Evolutionary conservation across 306 rosid species (phyloP).

Genomic region (Crotalaria pallida): DNA sequence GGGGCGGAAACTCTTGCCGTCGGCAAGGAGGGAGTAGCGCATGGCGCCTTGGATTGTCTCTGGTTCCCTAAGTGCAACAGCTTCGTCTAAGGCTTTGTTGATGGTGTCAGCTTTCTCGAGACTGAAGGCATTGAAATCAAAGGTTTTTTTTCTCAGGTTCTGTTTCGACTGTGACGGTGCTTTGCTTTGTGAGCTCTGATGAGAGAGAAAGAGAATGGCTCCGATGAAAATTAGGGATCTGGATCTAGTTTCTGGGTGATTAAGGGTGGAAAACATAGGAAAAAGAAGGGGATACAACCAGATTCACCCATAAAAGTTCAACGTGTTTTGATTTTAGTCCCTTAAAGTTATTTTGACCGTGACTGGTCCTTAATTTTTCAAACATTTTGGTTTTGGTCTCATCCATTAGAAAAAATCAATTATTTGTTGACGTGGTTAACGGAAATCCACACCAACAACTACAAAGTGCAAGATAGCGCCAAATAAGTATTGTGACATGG

Average conservation of each 20-base stretch:
- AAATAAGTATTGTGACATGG: too few relatives aligned
- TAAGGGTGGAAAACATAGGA: constrained; percentile 15
- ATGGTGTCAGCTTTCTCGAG: constrained; percentile 40
- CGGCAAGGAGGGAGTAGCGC: constrained; percentile 78
- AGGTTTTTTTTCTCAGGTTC: not conserved
- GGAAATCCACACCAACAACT: too few relatives aligned
- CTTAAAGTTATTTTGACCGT: too few relatives aligned
- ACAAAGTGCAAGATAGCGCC: too few relatives aligned
- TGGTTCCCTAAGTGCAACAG: constrained; percentile 48
- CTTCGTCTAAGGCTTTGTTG: constrained; percentile 52
- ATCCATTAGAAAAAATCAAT: too few relatives aligned
- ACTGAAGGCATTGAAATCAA: constrained; percentile 57
- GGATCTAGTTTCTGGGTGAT: constrained; percentile 26
- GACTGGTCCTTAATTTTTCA: too few relatives aligned
- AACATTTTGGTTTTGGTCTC: too few relatives aligned
- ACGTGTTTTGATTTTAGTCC: too few relatives aligned
- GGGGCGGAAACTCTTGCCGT: constrained; percentile 71
- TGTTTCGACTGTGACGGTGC: not conserved
- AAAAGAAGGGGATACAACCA: constrained; percentile 33
- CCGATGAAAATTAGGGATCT: constrained; percentile 13
- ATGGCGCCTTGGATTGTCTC: constrained; percentile 60
- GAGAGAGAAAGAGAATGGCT: constrained; percentile 7
- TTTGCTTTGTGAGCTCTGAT: constrained; percentile 32
- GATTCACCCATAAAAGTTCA: constrained; percentile 50
- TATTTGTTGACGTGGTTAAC: too few relatives aligned